Conservation (phyloP, 345 rosid species). For the Aquilaria yunnanensis region DNA sequence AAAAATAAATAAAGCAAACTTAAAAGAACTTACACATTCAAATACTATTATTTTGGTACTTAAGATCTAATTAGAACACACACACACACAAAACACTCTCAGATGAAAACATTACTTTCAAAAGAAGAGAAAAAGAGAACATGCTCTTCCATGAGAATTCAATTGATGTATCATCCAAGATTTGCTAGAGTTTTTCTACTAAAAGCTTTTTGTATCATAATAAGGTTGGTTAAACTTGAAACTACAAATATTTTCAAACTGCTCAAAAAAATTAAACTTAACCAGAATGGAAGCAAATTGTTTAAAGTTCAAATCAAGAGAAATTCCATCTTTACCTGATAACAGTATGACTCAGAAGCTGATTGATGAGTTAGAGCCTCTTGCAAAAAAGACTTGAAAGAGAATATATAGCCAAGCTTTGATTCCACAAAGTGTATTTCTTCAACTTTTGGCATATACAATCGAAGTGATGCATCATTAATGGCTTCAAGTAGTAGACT, state of each 20-base stretch:
- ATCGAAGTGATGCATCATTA: conserved; percentile 32
- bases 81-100: too few species aligned
- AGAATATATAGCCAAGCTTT: conserved; percentile 56
- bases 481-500: conserved; percentile 40
- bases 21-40: neutral
- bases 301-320: neutral
- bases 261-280: neutral
- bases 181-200: neutral
- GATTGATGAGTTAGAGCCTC: conserved; percentile 82
- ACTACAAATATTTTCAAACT: too few species aligned
- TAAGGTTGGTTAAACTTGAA: too few species aligned
- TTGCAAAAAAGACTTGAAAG: conserved; percentile 59
- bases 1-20: neutral
- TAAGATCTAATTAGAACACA: neutral
- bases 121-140: too few species aligned
- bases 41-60: neutral
- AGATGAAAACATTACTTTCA: too few species aligned
- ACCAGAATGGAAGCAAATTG: too few species aligned
- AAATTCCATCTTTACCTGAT: conserved; percentile 47
- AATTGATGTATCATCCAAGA: too few species aligned
- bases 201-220: too few species aligned
- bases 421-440: conserved; percentile 48
- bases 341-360: conserved; percentile 44
- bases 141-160: too few species aligned
- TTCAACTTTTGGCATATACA: conserved; percentile 34